Evolutionary conservation across 345 rosid genomes (phyloP).

Genomic region (Bruguiera parviflora): DNA sequence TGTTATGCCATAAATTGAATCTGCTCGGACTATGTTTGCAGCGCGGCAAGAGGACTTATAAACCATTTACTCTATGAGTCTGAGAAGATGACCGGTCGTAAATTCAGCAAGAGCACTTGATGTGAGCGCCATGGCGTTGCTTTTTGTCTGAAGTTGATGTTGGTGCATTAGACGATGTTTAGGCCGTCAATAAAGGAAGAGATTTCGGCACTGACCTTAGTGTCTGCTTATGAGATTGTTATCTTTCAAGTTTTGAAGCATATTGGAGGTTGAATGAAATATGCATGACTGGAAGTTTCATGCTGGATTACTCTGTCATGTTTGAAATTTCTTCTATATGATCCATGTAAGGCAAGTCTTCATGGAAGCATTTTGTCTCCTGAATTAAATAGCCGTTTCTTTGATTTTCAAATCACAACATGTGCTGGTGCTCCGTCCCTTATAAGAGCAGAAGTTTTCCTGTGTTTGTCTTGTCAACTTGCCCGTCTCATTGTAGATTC

Average conservation of each 20-base stretch:
- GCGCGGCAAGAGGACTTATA: slow-evolving; percentile 96
- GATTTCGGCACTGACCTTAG: background rate
- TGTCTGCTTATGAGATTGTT: background rate
- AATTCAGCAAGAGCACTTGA: slow-evolving; percentile 52
- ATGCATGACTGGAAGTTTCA: background rate
- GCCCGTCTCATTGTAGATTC: no score
- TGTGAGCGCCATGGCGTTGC: background rate
- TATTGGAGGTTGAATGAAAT: no score
- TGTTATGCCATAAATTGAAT: background rate
- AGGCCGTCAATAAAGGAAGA: background rate
- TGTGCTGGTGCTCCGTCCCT: no score
- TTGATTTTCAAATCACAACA: no score
- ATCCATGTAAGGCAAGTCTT: no score
- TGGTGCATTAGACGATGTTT: slow-evolving; percentile 3
- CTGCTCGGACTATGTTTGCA: slow-evolving; percentile 27
- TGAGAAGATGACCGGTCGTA: slow-evolving; percentile 72
- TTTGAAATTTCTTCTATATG: no score
- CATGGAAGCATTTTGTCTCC: no score
- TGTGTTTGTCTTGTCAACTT: no score
- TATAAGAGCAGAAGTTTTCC: no score
- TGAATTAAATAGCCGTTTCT: no score
- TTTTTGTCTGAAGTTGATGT: background rate
- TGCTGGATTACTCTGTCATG: background rate
- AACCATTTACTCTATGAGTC: slow-evolving; percentile 84
- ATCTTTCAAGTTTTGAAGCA: background rate